Conservation (phyloP, 257 asterid genomes). For the Solanum chmielewskii region DNA sequence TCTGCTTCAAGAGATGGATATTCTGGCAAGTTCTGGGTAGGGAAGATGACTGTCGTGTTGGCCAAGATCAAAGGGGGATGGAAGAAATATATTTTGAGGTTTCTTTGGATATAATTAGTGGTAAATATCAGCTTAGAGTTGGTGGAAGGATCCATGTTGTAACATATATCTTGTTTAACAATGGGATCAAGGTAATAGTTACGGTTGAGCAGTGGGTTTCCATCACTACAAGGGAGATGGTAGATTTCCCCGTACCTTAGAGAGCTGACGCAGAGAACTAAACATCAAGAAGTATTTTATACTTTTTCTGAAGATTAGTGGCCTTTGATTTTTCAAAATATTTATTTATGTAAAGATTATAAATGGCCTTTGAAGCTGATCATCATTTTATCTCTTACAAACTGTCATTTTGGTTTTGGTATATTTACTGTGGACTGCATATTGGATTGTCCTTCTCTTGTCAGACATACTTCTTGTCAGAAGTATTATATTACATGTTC, state of each 20-base stretch:
- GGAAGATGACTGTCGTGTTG: background rate
- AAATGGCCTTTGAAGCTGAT: background rate
- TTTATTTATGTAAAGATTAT: background rate
- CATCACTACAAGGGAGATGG: background rate
- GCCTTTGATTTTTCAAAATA: background rate
- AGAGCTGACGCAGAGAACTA: background rate
- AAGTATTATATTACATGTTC: background rate
- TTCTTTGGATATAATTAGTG: background rate
- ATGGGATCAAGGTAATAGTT: background rate
- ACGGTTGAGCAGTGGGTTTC: background rate
- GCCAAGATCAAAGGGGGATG: background rate
- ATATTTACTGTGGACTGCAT: background rate
- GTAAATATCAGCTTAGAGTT: background rate
- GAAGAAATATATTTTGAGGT: background rate
- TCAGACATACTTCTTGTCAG: background rate
- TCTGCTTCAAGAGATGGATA: background rate
- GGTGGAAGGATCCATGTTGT: background rate
- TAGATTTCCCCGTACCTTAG: background rate
- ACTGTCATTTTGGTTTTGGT: background rate
- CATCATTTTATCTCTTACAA: background rate
- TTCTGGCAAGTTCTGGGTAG: background rate
- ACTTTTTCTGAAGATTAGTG: background rate
- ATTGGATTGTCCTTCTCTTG: background rate
- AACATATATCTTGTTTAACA: background rate
- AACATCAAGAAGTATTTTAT: background rate